Evolutionary conservation across 345 rosid species (phyloP), one percentile per base, ranked within the genome.

Genomic region (Clausena lansium): DNA sequence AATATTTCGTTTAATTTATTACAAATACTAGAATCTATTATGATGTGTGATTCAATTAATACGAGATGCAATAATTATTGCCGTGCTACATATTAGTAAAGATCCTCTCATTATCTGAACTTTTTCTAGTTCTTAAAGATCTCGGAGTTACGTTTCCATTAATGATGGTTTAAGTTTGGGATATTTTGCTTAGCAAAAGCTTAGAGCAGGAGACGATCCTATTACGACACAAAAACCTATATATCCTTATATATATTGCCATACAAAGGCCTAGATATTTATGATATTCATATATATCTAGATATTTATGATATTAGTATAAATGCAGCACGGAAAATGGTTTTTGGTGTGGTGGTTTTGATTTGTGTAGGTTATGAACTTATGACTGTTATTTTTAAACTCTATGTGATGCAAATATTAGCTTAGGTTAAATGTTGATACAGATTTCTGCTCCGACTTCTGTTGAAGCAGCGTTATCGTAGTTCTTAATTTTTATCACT

Each of bases 351-450:
- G 22, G 7, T 52, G 22, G 22, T 4, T 52, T 45, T 13, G 50
- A 45, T 45, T 11, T 13, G 17, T 45, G 50, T 45, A 45, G 4
- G 1, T 45, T 45, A 45, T n/a, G n/a, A n/a, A n/a, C n/a, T n/a
- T n/a, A n/a, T 45, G 50, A 45, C 17, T 11, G 17, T 45, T 45
- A 45, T 41, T 1, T 13, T 67, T 30, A 35, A 75, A 61, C 47
- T 38, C 35, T 4, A 5, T 74, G 22, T 39, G 39, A 6, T 62
- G 15, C 33, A 15, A 70, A 70, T 74, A 27, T 63, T 47, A 35
- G 3, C 66, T 76, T 76, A 77, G 81, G 73, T 52, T 36, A 77
- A 22, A 84, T 81, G 80, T 24, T 76, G 73, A 35, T 66, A 28
- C 76, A 57, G 38, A 64, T 57, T 73, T 69, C 72, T 72, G 33